phyloP scores from a whole-genome alignment of 2,329 filamentous ascomycete species.

The Apiospora malaysiana region DNA sequence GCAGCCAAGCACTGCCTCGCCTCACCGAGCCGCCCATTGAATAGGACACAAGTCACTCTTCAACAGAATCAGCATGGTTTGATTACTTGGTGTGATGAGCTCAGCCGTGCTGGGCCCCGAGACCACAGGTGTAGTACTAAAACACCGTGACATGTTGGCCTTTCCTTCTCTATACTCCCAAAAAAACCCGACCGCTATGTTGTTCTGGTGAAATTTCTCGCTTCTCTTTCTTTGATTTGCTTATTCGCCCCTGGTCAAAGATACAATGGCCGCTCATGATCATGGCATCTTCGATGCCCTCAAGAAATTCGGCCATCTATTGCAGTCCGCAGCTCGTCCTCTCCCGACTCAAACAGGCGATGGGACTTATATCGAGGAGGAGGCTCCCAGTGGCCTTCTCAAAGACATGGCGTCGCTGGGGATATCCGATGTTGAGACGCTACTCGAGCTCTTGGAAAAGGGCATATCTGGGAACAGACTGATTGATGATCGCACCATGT shows the following conservation, averaged over 20 bases:
- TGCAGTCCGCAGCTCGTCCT: constrained; percentile 18
- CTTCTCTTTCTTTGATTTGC: not conserved
- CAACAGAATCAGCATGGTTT: not conserved
- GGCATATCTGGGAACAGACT: constrained; percentile 2
- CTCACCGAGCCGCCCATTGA: not conserved
- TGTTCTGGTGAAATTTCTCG: not conserved
- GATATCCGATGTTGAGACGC: constrained; percentile 14
- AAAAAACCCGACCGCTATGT: not conserved
- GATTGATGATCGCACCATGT: constrained; percentile 21
- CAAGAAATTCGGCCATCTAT: constrained; percentile 1
- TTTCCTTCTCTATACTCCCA: not conserved
- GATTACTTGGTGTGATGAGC: not conserved
- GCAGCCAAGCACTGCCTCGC: not conserved
- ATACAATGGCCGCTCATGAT: not conserved
- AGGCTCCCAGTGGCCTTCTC: not conserved
- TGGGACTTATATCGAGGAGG: constrained; percentile 12
- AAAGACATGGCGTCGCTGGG: constrained; percentile 10
- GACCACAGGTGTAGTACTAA: not conserved
- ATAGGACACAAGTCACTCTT: not conserved
- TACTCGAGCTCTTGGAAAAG: constrained; percentile 1
- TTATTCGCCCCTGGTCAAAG: not conserved
- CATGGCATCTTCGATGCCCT: constrained; percentile 12
- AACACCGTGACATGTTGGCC: not conserved
- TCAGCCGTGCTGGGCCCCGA: not conserved
- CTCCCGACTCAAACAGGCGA: constrained; percentile 18